Base-by-base conservation (phyloP, 257 asterid species). In the Jacaranda mimosifolia region DNA sequence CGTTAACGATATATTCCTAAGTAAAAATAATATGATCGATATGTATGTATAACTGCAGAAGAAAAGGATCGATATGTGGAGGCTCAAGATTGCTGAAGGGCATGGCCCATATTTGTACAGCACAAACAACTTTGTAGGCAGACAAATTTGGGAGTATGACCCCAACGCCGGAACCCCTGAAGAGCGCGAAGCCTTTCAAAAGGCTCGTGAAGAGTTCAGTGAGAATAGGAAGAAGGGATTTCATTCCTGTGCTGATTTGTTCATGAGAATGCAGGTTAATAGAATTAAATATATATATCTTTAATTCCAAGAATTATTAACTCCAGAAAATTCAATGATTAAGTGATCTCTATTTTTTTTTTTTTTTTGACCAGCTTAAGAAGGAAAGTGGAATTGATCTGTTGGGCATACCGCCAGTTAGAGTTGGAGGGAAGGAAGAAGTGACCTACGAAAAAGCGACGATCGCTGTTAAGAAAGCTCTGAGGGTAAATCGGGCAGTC, bases 111-210 rank as follows among this genome's bases (percentile, higher is more conserved):
- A 85, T 53, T 43, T 89, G 55, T 83, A 79, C 79, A 89, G 89
- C 82, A 89, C 91, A 63, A 89, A 89, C 76, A 89, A 89, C 75
- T 86, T 79, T 39, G 87, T 76, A 6, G 91, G 91, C 6, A 66
- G 93, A 46, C 93, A 89, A 51, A 80, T 71, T 10, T 89, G 93
- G 91, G 93, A 85, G 76, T 89, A 63, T n/a, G 90, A 89, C 18
- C 81, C 80, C 1, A 51, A 84, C 64, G 86, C 48, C 13, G 94
- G 89, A 18, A 81, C 89, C 10, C 80, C 83, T 1, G 90, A 87
- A 48, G 89, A 85, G 57, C 81, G 69, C 53, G 46, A 76, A 11
- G 85, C 72, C 1, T 78, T 83, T 42, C 70, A 85, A 18, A 60
- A 80, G 26, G 91, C 90, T 35, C 89, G 94, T 8, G 67, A 76